These are phyloP conservation scores for Aureobasidium sp. DNA, from an alignment of 2,329 filamentous ascomycete genomes.

Conservation along the genomic window DNA sequence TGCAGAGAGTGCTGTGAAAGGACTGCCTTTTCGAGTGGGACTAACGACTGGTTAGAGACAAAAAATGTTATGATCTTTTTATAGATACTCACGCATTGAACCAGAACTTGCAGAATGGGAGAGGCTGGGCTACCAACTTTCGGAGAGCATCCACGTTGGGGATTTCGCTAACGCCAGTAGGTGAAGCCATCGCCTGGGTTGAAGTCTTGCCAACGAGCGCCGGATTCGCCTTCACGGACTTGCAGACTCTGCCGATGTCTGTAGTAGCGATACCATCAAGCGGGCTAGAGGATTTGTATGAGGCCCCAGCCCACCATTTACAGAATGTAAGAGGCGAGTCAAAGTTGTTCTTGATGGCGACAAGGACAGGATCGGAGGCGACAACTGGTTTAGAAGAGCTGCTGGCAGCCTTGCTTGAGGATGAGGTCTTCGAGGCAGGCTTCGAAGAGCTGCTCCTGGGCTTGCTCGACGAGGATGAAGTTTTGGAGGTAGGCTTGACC, in stretches of 20 bases:
- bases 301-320: neutral
- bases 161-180: neutral
- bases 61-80: too few relatives aligned
- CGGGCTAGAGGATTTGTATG: neutral
- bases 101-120: slow-evolving; percentile 12
- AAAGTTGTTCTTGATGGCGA: slow-evolving; percentile 1
- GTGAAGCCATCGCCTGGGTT: neutral
- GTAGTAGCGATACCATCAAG: neutral
- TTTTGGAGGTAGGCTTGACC: neutral
- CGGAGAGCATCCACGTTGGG: neutral
- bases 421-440: neutral
- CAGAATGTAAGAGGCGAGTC: neutral
- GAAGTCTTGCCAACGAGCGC: neutral
- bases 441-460: neutral
- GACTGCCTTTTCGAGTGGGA: neutral
- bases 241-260: slow-evolving; percentile 7
- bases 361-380: neutral
- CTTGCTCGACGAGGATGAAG: neutral
- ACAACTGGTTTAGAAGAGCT: neutral
- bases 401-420: neutral
- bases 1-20: neutral
- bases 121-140: slow-evolving; percentile 7
- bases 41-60: neutral
- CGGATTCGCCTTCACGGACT: neutral
- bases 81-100: neutral